These are phyloP conservation scores for Ophiostoma piceae DNA, from an alignment of 2,329 filamentous ascomycete species.

Conservation along the genomic window DNA sequence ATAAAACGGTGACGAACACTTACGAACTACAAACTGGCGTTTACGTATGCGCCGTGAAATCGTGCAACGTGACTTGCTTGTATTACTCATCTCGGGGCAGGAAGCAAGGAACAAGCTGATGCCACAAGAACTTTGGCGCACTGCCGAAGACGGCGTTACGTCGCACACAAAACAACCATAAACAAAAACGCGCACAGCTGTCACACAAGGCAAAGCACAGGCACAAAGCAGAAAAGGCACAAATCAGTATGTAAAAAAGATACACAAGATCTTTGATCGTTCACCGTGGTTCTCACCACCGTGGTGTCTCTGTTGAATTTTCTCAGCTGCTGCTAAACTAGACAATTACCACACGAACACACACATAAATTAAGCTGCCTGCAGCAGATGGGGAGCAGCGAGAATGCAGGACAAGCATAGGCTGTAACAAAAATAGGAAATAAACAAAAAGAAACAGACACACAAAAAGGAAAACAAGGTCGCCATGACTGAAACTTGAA, in stretches of 20 bases:
- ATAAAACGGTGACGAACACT: neutral
- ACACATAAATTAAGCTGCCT: conserved; percentile 27
- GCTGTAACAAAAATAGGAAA: conserved; percentile 5
- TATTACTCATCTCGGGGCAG: neutral
- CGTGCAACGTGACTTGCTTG: neutral
- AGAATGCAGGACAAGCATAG: conserved; percentile 7
- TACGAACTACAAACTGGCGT: too few relatives aligned
- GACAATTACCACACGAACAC: conserved; percentile 16
- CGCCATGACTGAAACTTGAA: conserved; percentile 26
- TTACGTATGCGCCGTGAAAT: neutral
- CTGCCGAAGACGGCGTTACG: neutral
- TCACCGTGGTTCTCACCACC: conserved; percentile 13
- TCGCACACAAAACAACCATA: neutral
- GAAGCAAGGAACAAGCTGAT: neutral
- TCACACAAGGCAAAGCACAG: neutral
- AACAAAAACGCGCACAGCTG: neutral
- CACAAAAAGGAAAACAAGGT: conserved; percentile 12
- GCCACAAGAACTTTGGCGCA: neutral
- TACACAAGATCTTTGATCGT: conserved; percentile 1
- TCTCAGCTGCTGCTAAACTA: conserved; percentile 25
- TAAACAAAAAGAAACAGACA: conserved; percentile 10
- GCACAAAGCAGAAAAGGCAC: neutral
- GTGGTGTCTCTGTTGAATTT: conserved; percentile 18
- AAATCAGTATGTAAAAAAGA: neutral
- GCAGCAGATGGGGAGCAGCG: conserved; percentile 24